Conservation (phyloP, 495 filamentous ascomycete genomes). For the Thermothielavioides terrestris region DNA sequence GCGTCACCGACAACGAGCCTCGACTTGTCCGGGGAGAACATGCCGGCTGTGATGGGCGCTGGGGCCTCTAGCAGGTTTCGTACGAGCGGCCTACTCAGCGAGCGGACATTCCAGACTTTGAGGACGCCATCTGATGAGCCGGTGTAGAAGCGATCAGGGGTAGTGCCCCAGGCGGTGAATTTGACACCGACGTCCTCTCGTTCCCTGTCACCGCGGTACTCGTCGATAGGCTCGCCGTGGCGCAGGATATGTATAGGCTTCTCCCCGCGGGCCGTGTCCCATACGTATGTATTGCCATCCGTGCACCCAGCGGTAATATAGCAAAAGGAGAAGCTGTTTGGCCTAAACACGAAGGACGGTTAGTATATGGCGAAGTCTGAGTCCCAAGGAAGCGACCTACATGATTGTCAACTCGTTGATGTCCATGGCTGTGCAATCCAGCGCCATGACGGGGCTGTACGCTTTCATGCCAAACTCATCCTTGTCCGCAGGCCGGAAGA, state of each 20-base stretch:
- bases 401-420: constrained; percentile 74
- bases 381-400: constrained; percentile 24
- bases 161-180: constrained; percentile 69
- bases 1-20: constrained; percentile 70
- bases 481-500: constrained; percentile 30
- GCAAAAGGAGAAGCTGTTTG: constrained; percentile 34
- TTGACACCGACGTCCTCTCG: constrained; percentile 71
- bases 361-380: constrained; percentile 26
- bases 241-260: constrained; percentile 54
- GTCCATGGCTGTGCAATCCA: constrained; percentile 71
- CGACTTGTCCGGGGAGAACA: constrained; percentile 63
- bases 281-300: constrained; percentile 72
- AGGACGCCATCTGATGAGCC: constrained; percentile 82
- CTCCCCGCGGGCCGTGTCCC: constrained; percentile 58
- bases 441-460: constrained; percentile 31
- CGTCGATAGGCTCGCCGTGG: constrained; percentile 62
- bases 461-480: constrained; percentile 23
- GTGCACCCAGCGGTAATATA: constrained; percentile 81
- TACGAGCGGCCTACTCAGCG: constrained; percentile 49
- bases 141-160: constrained; percentile 68
- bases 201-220: constrained; percentile 53
- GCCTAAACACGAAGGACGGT: constrained; percentile 27
- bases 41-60: constrained; percentile 52
- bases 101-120: constrained; percentile 72
- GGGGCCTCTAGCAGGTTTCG: constrained; percentile 44